A percentile compares a stretch with the other conserved stretches of the same genome.
Conservation (phyloP, 1,284 basidiomycete species). For the Filobasidium uniguttulatum region DNA sequence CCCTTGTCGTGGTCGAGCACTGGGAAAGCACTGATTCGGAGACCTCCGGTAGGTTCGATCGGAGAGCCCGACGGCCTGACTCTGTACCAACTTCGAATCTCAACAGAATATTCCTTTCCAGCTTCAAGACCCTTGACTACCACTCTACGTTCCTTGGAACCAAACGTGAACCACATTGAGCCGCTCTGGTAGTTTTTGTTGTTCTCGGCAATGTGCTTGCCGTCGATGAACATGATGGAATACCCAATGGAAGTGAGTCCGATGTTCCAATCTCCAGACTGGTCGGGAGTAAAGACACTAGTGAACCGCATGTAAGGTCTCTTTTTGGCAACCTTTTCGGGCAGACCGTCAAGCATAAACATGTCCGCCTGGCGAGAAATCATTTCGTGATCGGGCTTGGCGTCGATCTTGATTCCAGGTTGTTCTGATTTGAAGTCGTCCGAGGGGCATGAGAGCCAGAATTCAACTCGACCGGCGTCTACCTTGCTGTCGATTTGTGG, state of each 20-base stretch:
- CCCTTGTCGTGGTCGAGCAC: constrained; percentile 49
- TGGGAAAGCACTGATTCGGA: constrained; percentile 50
- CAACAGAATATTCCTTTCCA: constrained; percentile 13
- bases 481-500: constrained; percentile 5
- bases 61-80: constrained; percentile 10
- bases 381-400: constrained; percentile 9
- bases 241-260: constrained; percentile 22
- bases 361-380: constrained; percentile 9
- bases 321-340: constrained; percentile 1
- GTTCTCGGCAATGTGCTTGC: constrained; percentile 50
- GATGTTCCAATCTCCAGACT: constrained; percentile 45
- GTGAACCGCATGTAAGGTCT: constrained; percentile 14
- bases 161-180: constrained; percentile 36
- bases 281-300: constrained; percentile 14
- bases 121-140: constrained; percentile 6
- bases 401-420: constrained; percentile 5
- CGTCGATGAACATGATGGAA: constrained; percentile 43
- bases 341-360: constrained; percentile 17
- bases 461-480: constrained; percentile 13
- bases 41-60: constrained; percentile 10
- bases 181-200: constrained; percentile 41
- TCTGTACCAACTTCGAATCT: constrained; percentile 12
- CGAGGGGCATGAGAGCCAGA: constrained; percentile 11
- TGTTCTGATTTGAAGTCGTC: constrained; percentile 10
- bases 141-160: constrained; percentile 33